Conservation (phyloP, 164 flowering plant genomes). For the Taxillus chinensis region DNA sequence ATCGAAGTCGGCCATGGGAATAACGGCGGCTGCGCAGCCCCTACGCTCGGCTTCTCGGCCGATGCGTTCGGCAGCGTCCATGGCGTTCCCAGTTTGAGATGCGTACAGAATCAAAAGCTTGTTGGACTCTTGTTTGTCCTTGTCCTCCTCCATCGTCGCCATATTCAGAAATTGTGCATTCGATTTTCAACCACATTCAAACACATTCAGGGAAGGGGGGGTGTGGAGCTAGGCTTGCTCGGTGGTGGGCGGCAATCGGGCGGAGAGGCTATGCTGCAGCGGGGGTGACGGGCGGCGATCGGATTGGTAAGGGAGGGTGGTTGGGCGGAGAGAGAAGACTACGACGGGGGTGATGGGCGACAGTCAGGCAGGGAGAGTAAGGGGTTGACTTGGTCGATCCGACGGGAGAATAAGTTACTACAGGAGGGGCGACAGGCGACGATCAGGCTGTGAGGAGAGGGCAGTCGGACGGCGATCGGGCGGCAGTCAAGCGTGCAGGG, state of each 20-base stretch:
- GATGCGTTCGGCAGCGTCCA: slow-evolving; percentile 79
- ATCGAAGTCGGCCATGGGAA: slow-evolving; percentile 57
- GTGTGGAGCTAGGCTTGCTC: not conserved
- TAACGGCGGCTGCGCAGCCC: slow-evolving; percentile 42
- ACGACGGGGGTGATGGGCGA: no score
- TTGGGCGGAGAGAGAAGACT: not conserved
- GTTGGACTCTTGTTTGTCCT: not conserved
- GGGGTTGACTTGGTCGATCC: no score
- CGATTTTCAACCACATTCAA: not conserved
- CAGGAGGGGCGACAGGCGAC: not conserved
- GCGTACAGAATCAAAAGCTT: slow-evolving; percentile 63
- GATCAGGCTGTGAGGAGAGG: not conserved
- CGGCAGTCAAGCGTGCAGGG: not conserved
- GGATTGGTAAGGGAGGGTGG: not conserved
- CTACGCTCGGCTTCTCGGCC: slow-evolving; percentile 79
- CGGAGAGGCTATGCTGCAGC: not conserved
- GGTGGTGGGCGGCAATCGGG: not conserved
- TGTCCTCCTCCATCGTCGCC: slow-evolving; percentile 9
- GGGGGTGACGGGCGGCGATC: not conserved
- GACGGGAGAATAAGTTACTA: not conserved
- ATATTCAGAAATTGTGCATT: no score
- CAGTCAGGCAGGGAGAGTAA: no score
- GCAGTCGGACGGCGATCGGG: no score
- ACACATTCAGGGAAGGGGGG: not conserved
- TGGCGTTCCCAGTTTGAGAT: slow-evolving; percentile 74